phyloP scores from a whole-genome alignment of 768 basidiomycete genomes.

The Rhodotorula sphaerocarpa region DNA sequence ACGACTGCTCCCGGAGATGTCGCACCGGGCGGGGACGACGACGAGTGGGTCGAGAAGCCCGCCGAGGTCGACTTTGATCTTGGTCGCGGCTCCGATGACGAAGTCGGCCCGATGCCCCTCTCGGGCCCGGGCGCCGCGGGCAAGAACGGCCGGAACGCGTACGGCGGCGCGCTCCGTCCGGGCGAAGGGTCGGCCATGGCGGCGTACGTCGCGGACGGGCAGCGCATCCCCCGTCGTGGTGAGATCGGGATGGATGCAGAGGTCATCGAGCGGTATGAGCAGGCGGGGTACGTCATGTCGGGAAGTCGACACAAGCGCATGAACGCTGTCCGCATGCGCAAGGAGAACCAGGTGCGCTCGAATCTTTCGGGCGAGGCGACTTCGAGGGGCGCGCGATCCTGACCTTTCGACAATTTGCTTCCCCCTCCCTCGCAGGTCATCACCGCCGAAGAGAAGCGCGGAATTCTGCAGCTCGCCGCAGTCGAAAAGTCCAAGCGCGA shows the following conservation, averaged over 20 bases:
- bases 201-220: conserved; percentile 74
- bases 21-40: conserved; percentile 35
- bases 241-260: conserved; percentile 88
- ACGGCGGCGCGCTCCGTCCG: conserved; percentile 77
- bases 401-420: no score
- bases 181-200: conserved; percentile 99
- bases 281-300: conserved; percentile 94
- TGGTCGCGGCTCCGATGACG: not conserved
- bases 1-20: not conserved
- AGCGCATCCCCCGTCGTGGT: conserved; percentile 95
- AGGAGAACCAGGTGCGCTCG: conserved; percentile 70
- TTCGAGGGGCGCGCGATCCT: not conserved
- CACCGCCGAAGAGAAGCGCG: conserved; percentile 90
- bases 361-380: no score
- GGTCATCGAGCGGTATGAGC: conserved; percentile 78
- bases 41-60: conserved; percentile 43
- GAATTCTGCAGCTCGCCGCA: conserved; percentile 80
- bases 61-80: conserved; percentile 15
- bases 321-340: conserved; percentile 97
- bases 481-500: conserved; percentile 91
- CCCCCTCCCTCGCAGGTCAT: conserved; percentile 55
- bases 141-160: conserved; percentile 41
- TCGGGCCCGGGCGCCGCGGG: not conserved
- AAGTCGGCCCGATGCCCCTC: conserved; percentile 32
- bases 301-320: conserved; percentile 88